Evolutionary conservation across 345 rosid genomes (phyloP).

Genomic region (Conringia planisiliqua): DNA sequence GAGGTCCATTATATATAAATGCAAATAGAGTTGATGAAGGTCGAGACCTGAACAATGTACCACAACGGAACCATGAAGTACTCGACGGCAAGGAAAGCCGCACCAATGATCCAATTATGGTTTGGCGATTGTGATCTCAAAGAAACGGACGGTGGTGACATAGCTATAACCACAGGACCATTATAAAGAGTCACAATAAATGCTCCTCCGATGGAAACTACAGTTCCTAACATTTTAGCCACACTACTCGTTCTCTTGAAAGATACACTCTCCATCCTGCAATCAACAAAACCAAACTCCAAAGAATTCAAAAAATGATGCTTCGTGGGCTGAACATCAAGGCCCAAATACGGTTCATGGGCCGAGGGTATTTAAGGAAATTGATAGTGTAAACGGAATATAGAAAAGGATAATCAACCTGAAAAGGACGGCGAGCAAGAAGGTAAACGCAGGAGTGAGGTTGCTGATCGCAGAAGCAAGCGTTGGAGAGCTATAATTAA

Average conservation of each 20-base stretch:
- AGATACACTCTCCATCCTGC: constrained; percentile 72
- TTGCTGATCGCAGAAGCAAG: constrained; percentile 96
- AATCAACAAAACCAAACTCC: background rate
- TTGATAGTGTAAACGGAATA: constrained; percentile 10
- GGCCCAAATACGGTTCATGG: constrained; percentile 8
- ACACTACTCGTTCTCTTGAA: constrained; percentile 57
- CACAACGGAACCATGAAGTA: constrained; percentile 68
- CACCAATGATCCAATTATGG: constrained; percentile 71
- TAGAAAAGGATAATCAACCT: constrained; percentile 31
- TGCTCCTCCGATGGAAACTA: constrained; percentile 75
- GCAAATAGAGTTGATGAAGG: background rate
- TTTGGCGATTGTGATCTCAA: constrained; percentile 40
- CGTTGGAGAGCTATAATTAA: constrained; percentile 74
- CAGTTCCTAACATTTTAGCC: constrained; percentile 77
- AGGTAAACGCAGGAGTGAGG: constrained; percentile 94
- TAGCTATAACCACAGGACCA: constrained; percentile 57
- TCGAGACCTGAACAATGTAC: constrained; percentile 83
- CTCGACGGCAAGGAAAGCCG: constrained; percentile 60
- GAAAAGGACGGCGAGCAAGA: constrained; percentile 77
- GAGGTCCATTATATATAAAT: background rate
- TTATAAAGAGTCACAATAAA: constrained; percentile 66
- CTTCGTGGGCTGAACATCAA: background rate
- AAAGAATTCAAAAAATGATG: background rate
- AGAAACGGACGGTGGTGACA: constrained; percentile 35
- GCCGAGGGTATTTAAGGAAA: constrained; percentile 20